Conservation (phyloP, 2,329 filamentous ascomycete species). For the Ophiostoma sp. region DNA sequence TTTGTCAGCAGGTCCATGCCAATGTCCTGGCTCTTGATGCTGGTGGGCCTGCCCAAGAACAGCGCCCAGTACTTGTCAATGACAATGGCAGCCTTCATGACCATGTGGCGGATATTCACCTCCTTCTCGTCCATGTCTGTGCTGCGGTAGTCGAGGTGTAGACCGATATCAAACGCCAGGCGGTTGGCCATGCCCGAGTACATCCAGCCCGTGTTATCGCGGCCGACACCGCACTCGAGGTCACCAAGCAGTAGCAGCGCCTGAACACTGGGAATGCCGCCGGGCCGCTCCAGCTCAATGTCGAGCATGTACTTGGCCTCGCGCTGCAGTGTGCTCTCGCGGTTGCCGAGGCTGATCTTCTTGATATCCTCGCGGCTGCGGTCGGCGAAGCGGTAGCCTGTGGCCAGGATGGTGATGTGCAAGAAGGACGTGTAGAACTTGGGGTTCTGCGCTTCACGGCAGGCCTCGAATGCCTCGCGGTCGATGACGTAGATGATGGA, state of each 20-base stretch:
- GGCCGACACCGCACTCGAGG: conserved; percentile 54
- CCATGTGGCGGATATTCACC: conserved; percentile 51
- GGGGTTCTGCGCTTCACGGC: conserved; percentile 46
- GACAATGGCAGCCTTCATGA: conserved; percentile 53
- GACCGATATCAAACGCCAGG: conserved; percentile 49
- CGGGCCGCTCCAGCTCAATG: conserved; percentile 52
- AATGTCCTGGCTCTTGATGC: conserved; percentile 55
- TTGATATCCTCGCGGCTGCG: conserved; percentile 50
- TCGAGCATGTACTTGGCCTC: conserved; percentile 58
- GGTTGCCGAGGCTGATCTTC: conserved; percentile 46
- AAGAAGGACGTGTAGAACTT: conserved; percentile 55
- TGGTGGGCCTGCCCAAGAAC: conserved; percentile 54
- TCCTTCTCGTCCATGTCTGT: conserved; percentile 49
- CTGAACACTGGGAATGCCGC: conserved; percentile 54
- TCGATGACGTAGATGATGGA: conserved; percentile 51
- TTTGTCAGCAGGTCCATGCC: conserved; percentile 49
- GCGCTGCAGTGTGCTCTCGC: conserved; percentile 54
- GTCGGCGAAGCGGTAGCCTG: conserved; percentile 54
- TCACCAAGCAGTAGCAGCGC: conserved; percentile 54
- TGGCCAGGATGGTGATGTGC: conserved; percentile 53
- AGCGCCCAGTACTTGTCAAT: conserved; percentile 58
- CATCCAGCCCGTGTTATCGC: conserved; percentile 57
- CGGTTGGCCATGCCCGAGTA: conserved; percentile 51
- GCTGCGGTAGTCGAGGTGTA: conserved; percentile 48
- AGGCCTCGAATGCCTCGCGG: conserved; percentile 50